A percentile compares a stretch with the other conserved stretches of the same genome.
Conservation (phyloP, 306 rosid genomes). For the Begonia fuchsioides region DNA sequence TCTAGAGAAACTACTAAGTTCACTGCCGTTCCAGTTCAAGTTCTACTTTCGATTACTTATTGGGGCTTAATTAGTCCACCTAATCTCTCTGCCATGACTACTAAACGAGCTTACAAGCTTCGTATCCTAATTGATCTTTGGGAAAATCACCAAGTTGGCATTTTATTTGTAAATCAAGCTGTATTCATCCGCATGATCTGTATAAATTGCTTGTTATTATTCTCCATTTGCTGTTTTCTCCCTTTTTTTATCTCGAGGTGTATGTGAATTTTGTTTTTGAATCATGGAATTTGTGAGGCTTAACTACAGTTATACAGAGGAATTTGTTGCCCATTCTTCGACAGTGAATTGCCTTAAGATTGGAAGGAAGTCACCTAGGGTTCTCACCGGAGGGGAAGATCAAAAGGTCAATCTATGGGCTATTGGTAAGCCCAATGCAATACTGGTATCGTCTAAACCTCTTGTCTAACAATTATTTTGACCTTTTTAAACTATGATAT, state of each 20-base stretch:
- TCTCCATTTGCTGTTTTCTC: background rate
- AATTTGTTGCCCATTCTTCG: slow-evolving; percentile 95
- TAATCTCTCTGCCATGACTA: slow-evolving; percentile 46
- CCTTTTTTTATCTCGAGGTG: no score
- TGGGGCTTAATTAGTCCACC: slow-evolving; percentile 25
- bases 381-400: slow-evolving; percentile 98
- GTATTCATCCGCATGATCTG: slow-evolving; percentile 7
- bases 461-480: no score
- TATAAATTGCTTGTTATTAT: background rate
- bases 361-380: slow-evolving; percentile 82
- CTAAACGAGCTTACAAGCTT: slow-evolving; percentile 97
- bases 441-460: slow-evolving; percentile 44
- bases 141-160: slow-evolving; percentile 1
- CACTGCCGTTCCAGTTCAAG: no score
- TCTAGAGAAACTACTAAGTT: no score
- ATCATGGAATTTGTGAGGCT: slow-evolving; percentile 23
- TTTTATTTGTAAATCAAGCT: background rate
- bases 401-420: slow-evolving; percentile 99
- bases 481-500: no score
- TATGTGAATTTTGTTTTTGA: no score
- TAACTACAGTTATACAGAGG: slow-evolving; percentile 65
- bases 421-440: slow-evolving; percentile 95
- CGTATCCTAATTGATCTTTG: no score
- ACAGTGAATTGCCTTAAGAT: slow-evolving; percentile 93
- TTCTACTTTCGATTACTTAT: no score